Percentiles rank a stretch among this genome's conserved stretches.
Evolutionary conservation across 768 basidiomycete genomes (phyloP).

Genomic region (Sarcodon aspratus): DNA sequence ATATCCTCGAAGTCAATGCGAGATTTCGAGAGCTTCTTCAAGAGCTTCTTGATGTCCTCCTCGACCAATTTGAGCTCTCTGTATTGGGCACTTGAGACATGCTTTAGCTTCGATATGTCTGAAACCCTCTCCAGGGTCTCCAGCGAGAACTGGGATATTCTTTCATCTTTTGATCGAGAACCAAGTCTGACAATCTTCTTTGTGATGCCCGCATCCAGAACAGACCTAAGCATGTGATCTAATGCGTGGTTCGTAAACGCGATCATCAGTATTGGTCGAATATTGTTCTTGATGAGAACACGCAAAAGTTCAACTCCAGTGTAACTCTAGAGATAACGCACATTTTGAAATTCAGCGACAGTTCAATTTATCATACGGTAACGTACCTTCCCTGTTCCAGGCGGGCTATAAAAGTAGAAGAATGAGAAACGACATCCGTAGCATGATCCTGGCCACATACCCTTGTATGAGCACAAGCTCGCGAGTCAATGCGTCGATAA

Average conservation of each 20-base stretch:
- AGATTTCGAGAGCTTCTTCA: slow-evolving; percentile 27
- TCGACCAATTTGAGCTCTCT: slow-evolving; percentile 28
- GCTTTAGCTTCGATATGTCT: slow-evolving; percentile 28
- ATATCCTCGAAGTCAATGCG: slow-evolving; percentile 27
- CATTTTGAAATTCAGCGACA: neutral
- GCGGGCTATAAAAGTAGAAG: slow-evolving; percentile 33
- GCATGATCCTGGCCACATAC: slow-evolving; percentile 20
- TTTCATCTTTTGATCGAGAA: slow-evolving; percentile 45
- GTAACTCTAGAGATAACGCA: slow-evolving; percentile 32
- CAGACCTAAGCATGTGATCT: slow-evolving; percentile 56
- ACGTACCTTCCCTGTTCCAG: slow-evolving; percentile 65
- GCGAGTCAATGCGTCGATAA: slow-evolving; percentile 46
- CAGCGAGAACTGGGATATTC: slow-evolving; percentile 48
- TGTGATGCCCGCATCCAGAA: slow-evolving; percentile 57
- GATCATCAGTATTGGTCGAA: slow-evolving; percentile 35
- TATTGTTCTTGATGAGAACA: slow-evolving; percentile 40
- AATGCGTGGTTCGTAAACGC: slow-evolving; percentile 75
- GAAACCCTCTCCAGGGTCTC: slow-evolving; percentile 43
- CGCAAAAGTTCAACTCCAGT: slow-evolving; percentile 61
- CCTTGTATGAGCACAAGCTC: slow-evolving; percentile 67
- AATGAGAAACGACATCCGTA: neutral
- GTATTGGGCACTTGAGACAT: slow-evolving; percentile 14
- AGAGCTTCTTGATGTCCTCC: slow-evolving; percentile 32
- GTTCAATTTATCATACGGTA: neutral
- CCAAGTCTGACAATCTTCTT: slow-evolving; percentile 57